Evolutionary conservation across 192 early-diverging fungal species (phyloP), one percentile per base, ranked within the genome.

Genomic region (Coemansia reversa): DNA sequence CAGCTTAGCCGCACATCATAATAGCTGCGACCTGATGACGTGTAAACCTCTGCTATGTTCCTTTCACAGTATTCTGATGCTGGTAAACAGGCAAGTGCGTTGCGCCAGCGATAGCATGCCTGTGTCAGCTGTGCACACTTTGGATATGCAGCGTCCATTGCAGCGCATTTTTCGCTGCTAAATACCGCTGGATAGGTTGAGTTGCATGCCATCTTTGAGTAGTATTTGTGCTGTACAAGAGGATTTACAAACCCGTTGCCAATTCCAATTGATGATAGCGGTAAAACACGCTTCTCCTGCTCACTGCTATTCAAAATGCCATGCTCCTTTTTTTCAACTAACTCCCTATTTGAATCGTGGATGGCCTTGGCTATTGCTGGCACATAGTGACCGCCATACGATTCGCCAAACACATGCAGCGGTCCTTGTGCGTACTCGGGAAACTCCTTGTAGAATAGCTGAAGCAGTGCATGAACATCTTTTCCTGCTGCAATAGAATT

Each of bases 1-100:
- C 96, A 97, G 47, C 90, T 85, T 48, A 84, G 82, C 55, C 97
- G 89, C 30, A 98, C 88, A 77, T 98, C 97, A 82, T 98, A 98
- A 51, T 91, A 90, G 79, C 97, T 97, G 71, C 86, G 82, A 19
- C 91, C 92, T 7, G 92, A 87, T 70, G 86, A 83, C 74, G 91
- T 89, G 83, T 91, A 95, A 4, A 90, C 88, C 24, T 27, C 22
- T 23, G 67, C 59, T 35, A 95, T 86, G 77, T 93, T 86, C 63
- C 85, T 85, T 85, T 94, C 89, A 83, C 96, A 98, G 86, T 93
- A 94, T 35, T 89, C 70, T 14, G 82, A 73, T 19, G 91, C 89
- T 32, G 95, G 94, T 18, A 69, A 63, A 22, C 49, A 55, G 5
- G 63, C 30, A 3, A 60, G 55, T 3, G 9, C 16, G 20, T 45